Evolutionary conservation across 306 rosid genomes (phyloP).

Genomic region (Erythrophleum fordii): DNA sequence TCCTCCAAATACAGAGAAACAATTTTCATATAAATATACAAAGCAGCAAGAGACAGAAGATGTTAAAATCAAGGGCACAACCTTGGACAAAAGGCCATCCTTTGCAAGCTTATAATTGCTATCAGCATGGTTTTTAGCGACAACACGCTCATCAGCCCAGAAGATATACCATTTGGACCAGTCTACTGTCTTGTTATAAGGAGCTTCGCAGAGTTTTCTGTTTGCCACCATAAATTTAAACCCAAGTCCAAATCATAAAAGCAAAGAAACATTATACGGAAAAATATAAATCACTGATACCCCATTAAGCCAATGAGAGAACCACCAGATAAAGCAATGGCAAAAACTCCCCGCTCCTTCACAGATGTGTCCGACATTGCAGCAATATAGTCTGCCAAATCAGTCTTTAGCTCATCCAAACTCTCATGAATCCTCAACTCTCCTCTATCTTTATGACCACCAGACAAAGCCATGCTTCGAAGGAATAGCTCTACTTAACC

Average conservation of each 20-base stretch:
- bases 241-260: slow-evolving; percentile 50
- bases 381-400: slow-evolving; percentile 88
- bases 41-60: slow-evolving; percentile 34
- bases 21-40: slow-evolving; percentile 5
- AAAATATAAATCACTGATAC: slow-evolving; percentile 68
- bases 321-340: slow-evolving; percentile 98
- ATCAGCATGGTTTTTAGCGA: slow-evolving; percentile 83
- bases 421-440: slow-evolving; percentile 83
- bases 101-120: slow-evolving; percentile 97
- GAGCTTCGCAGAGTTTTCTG: slow-evolving; percentile 91
- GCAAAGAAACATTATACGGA: slow-evolving; percentile 41
- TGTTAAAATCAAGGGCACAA: slow-evolving; percentile 40
- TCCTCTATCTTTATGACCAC: slow-evolving; percentile 54
- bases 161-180: slow-evolving; percentile 96
- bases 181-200: slow-evolving; percentile 94
- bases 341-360: slow-evolving; percentile 87
- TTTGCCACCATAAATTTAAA: slow-evolving; percentile 50
- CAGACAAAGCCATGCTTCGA: slow-evolving; percentile 70
- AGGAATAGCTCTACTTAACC: slow-evolving; percentile 33
- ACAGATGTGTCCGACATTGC: slow-evolving; percentile 86
- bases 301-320: slow-evolving; percentile 97
- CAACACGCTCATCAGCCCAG: slow-evolving; percentile 99
- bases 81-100: slow-evolving; percentile 86
- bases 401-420: slow-evolving; percentile 86
- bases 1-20: slow-evolving; percentile 24